These are phyloP conservation scores for Aspergillus tanneri DNA, from an alignment of 2,329 filamentous ascomycete species.

Conservation along the genomic window DNA sequence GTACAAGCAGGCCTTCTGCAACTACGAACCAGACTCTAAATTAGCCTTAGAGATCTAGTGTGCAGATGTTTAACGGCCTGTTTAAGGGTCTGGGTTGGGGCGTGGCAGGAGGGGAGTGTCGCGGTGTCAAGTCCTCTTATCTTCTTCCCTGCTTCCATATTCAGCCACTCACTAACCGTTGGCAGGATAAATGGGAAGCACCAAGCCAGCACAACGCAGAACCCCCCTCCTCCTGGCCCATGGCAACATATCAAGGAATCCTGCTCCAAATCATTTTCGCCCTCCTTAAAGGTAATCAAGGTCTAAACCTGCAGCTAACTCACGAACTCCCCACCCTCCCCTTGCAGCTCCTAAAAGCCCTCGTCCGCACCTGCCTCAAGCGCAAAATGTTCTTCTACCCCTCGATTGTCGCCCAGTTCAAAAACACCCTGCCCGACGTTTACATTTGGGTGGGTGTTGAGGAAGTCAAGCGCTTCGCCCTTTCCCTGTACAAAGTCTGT, in stretches of 20 bases:
- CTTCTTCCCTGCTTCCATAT: no score
- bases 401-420: conserved; percentile 22
- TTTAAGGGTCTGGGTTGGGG: no score
- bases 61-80: no score
- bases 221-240: conserved; percentile 20
- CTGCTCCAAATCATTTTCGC: conserved; percentile 29
- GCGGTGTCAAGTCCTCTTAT: no score
- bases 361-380: conserved; percentile 25
- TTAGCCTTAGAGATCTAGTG: no score
- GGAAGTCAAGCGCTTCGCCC: conserved; percentile 29
- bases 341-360: conserved; percentile 21
- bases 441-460: conserved; percentile 25
- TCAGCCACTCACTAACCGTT: no score
- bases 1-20: no score
- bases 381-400: conserved; percentile 27
- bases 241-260: conserved; percentile 30
- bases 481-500: conserved; percentile 28
- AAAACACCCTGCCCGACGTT: conserved; percentile 15
- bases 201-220: not conserved
- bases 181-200: no score
- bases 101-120: no score
- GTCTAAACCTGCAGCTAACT: conserved; percentile 11
- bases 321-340: conserved; percentile 10
- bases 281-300: conserved; percentile 7
- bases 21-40: no score